Percentiles rank a stretch among this genome's conserved stretches.
These are phyloP conservation scores for Ambrosia trifida DNA, from an alignment of 129 eudicot species.

Conservation along the genomic window DNA sequence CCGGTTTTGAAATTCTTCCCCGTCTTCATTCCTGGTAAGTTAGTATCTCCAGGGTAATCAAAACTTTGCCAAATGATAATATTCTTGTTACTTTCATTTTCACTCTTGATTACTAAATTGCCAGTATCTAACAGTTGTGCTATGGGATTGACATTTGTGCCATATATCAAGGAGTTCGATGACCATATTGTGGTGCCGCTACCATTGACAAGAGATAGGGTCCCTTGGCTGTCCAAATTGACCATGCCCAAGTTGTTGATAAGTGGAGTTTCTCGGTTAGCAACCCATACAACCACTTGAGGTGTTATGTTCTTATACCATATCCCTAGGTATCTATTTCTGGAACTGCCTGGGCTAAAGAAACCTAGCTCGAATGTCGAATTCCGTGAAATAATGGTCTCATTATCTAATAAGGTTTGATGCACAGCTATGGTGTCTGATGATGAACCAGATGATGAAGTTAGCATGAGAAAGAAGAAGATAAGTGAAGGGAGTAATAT, in stretches of 20 bases:
- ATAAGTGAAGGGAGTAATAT: not conserved
- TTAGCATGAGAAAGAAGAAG: not conserved
- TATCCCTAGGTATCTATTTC: slow-evolving; percentile 24
- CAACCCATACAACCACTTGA: slow-evolving; percentile 22
- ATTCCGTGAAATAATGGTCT: slow-evolving; percentile 10
- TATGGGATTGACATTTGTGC: slow-evolving; percentile 6
- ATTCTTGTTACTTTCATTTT: slow-evolving; percentile 30
- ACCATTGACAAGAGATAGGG: slow-evolving; percentile 12
- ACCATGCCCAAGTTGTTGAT: not conserved
- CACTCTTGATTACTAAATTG: slow-evolving; percentile 24
- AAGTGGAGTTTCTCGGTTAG: slow-evolving; percentile 24
- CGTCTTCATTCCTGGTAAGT: slow-evolving; percentile 33
- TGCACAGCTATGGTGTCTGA: slow-evolving; percentile 7
- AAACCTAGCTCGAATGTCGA: slow-evolving; percentile 23
- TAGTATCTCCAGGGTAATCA: no score
- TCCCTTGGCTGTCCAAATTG: slow-evolving; percentile 20
- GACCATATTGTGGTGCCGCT: slow-evolving; percentile 20
- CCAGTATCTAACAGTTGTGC: slow-evolving; percentile 31
- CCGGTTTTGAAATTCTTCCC: slow-evolving; percentile 22
- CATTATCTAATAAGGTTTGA: slow-evolving; percentile 14
- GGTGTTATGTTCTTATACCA: slow-evolving; percentile 27
- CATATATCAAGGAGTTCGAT: not conserved
- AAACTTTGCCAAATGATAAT: slow-evolving; percentile 2
- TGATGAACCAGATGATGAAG: not conserved
- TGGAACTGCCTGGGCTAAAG: slow-evolving; percentile 26